phyloP scores from a whole-genome alignment of 306 rosid genomes.

The Quercus berberidifolia region DNA sequence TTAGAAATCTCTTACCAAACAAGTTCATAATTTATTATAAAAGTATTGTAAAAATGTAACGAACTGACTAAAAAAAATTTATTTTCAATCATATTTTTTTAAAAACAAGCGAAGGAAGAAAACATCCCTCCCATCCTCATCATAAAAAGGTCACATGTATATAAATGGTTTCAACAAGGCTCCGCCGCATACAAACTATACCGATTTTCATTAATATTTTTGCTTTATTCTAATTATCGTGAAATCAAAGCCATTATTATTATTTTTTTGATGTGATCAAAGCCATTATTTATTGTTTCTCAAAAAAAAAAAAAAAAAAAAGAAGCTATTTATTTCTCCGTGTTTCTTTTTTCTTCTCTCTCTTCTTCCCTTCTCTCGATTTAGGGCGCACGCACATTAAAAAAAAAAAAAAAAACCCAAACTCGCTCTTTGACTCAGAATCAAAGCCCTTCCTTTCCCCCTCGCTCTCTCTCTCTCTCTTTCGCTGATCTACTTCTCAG shows the following conservation, averaged over 20 bases:
- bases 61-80: rapidly evolving
- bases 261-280: too few relatives aligned
- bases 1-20: too few relatives aligned
- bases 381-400: background rate
- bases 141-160: too few relatives aligned
- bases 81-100: too few relatives aligned
- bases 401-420: background rate
- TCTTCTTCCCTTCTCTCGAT: background rate
- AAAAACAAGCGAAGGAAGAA: too few relatives aligned
- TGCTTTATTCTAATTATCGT: background rate
- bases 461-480: background rate
- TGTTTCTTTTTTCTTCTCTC: background rate
- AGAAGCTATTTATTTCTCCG: background rate
- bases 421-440: background rate
- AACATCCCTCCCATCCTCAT: too few relatives aligned
- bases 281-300: too few relatives aligned
- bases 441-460: background rate
- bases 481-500: background rate
- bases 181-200: background rate
- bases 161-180: background rate
- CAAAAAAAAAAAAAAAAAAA: too few relatives aligned
- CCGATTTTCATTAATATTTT: background rate
- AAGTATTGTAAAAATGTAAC: too few relatives aligned
- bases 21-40: rapidly evolving
- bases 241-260: background rate